phyloP scores from a whole-genome alignment of 176 grass and related monocot genomes.

The Lolium rigidum region DNA sequence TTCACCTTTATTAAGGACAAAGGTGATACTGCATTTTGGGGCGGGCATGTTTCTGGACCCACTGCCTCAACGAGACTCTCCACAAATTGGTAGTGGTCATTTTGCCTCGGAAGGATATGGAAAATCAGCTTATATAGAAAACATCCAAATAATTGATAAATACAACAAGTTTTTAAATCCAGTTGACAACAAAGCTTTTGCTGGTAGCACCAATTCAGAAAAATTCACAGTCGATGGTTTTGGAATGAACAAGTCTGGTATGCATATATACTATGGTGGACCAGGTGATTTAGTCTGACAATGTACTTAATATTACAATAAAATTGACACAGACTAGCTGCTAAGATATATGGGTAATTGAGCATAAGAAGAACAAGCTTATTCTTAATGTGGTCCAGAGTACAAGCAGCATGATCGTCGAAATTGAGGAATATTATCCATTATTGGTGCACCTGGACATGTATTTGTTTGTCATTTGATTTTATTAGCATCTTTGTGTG shows the following conservation, averaged over 20 bases:
- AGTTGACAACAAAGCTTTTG: too few relatives aligned
- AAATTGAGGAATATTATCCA: too few relatives aligned
- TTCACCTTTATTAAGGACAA: not conserved
- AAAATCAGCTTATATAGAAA: conserved; percentile 28
- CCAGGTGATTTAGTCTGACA: not conserved
- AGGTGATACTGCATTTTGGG: not conserved
- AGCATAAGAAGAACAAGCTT: too few relatives aligned
- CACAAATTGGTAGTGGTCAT: conserved; percentile 41
- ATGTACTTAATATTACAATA: not conserved
- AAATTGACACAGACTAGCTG: not conserved
- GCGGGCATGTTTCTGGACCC: not conserved
- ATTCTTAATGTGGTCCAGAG: too few relatives aligned
- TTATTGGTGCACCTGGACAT: too few relatives aligned
- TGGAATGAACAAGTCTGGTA: not conserved
- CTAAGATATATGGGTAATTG: too few relatives aligned
- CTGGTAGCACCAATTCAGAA: not conserved
- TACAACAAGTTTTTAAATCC: not conserved
- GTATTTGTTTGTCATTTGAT: too few relatives aligned
- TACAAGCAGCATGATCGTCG: too few relatives aligned
- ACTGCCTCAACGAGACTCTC: not conserved
- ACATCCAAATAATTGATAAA: not conserved
- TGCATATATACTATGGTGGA: conserved; percentile 37
- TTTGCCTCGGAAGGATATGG: conserved; percentile 33
- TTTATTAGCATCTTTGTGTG: too few relatives aligned
- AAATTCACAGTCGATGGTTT: not conserved